Evolutionary conservation across 441 rosid species (phyloP).

Genomic region (Populus hybrid): DNA sequence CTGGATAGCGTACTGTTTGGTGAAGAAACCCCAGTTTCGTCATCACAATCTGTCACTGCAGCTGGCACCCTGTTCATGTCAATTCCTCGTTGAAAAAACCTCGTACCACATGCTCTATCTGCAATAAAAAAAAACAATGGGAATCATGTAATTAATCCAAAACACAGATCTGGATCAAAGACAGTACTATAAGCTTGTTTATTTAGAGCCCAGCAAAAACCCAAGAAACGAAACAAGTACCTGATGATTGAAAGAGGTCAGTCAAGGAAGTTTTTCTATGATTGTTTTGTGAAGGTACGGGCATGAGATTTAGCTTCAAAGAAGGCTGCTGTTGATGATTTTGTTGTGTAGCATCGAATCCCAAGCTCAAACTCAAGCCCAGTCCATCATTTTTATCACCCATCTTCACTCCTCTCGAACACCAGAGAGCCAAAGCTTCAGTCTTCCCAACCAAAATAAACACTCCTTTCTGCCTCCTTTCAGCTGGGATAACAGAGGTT

Average conservation of each 20-base stretch:
- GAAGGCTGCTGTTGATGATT: slow-evolving; percentile 32
- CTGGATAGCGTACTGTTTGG: slow-evolving; percentile 86
- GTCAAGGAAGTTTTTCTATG: slow-evolving; percentile 32
- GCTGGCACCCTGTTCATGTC: slow-evolving; percentile 62
- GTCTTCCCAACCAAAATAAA: not conserved
- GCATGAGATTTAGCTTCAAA: slow-evolving; percentile 42
- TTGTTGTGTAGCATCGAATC: slow-evolving; percentile 21
- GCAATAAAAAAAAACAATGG: slow-evolving; percentile 11
- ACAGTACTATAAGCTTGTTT: not conserved
- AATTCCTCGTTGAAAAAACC: slow-evolving; percentile 53
- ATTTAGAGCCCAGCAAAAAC: not conserved
- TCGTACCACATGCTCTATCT: slow-evolving; percentile 49
- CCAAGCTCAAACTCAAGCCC: slow-evolving; percentile 59
- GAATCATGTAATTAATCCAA: not conserved
- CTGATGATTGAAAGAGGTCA: slow-evolving; percentile 47
- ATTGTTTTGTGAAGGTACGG: slow-evolving; percentile 34
- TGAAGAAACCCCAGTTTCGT: slow-evolving; percentile 68
- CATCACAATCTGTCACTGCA: slow-evolving; percentile 46
- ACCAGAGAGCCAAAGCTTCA: not conserved
- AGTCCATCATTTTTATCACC: slow-evolving; percentile 56
- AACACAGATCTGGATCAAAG: not conserved
- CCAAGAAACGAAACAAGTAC: slow-evolving; percentile 21
- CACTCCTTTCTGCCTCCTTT: not conserved
- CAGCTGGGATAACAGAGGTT: not conserved
- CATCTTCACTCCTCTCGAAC: slow-evolving; percentile 27